Evolutionary conservation across 208 protist genomes (phyloP).

Genomic region (Zelonia costaricensis): DNA sequence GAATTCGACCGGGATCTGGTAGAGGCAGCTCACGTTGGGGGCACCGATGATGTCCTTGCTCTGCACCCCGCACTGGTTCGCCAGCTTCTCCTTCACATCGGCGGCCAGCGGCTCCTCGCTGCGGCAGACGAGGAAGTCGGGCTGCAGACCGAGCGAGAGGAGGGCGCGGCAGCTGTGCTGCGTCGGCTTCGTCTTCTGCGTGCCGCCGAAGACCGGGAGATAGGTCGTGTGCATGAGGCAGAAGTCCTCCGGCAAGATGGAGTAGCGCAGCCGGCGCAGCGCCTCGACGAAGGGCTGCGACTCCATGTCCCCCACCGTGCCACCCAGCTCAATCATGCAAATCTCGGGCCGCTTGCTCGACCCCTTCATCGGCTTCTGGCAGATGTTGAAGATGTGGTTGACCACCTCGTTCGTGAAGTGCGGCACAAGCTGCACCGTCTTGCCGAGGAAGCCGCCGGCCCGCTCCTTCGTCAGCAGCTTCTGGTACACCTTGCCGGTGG

Average conservation of each 20-base stretch:
- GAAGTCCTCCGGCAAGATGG: slow-evolving; percentile 82
- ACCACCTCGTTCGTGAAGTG: slow-evolving; percentile 95
- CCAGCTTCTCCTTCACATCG: slow-evolving; percentile 93
- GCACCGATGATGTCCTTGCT: slow-evolving; percentile 94
- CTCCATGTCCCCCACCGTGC: slow-evolving; percentile 99
- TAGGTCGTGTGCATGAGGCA: slow-evolving; percentile 91
- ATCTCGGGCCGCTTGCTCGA: slow-evolving; percentile 87
- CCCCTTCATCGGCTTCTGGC: slow-evolving; percentile 85
- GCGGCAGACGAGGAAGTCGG: slow-evolving; percentile 98
- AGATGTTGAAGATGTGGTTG: slow-evolving; percentile 87
- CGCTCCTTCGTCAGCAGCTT: slow-evolving; percentile 97
- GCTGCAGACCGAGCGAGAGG: slow-evolving; percentile 96
- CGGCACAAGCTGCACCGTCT: slow-evolving; percentile 99
- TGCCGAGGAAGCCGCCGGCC: slow-evolving; percentile 98
- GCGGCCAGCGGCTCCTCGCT: slow-evolving; percentile 84
- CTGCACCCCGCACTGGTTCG: slow-evolving; percentile 97
- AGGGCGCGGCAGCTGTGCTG: slow-evolving; percentile 97
- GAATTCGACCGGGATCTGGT: slow-evolving; percentile 95
- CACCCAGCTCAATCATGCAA: slow-evolving; percentile 98
- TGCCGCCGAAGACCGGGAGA: slow-evolving; percentile 92
- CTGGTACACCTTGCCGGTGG: slow-evolving; percentile 99
- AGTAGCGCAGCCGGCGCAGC: slow-evolving; percentile 89
- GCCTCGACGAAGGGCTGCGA: slow-evolving; percentile 99
- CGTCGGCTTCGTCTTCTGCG: slow-evolving; percentile 99
- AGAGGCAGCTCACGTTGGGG: slow-evolving; percentile 97